These are phyloP conservation scores for Rosa lucieae DNA, from an alignment of 306 rosid genomes.

Conservation along the genomic window DNA sequence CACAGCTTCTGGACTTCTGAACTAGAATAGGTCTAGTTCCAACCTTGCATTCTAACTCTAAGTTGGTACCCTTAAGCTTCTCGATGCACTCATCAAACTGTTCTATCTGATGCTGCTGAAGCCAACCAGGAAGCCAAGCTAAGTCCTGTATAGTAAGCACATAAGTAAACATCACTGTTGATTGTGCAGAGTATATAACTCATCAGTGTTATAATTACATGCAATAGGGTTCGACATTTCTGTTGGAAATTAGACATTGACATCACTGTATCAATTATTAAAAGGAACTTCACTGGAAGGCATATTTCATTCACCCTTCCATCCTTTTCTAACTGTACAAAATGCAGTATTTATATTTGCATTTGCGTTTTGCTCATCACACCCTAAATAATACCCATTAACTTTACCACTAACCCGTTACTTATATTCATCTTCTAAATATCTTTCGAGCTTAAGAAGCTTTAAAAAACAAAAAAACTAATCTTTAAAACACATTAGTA, in stretches of 20 bases:
- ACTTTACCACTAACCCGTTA: background rate
- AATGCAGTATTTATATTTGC: background rate
- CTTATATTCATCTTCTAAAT: no score
- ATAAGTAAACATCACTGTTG: slow-evolving; percentile 9
- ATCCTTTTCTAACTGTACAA: background rate
- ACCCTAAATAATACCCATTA: background rate
- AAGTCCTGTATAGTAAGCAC: slow-evolving; percentile 48
- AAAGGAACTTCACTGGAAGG: background rate
- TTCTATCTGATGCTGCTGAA: slow-evolving; percentile 61
- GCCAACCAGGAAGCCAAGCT: slow-evolving; percentile 89
- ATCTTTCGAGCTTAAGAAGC: no score
- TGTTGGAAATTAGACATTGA: background rate
- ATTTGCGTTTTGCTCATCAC: background rate
- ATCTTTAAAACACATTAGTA: no score
- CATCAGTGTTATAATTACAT: background rate
- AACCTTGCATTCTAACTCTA: slow-evolving; percentile 48
- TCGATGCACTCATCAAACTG: slow-evolving; percentile 37
- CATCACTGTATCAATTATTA: background rate
- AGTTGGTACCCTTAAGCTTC: slow-evolving; percentile 34
- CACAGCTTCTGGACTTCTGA: background rate
- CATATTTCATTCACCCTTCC: no score
- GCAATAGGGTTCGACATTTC: background rate
- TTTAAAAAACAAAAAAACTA: no score
- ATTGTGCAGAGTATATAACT: background rate
- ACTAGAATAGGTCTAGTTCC: slow-evolving; percentile 1